Percentiles rank a stretch among this genome's conserved stretches.
Evolutionary conservation across 495 filamentous ascomycete species (phyloP).

Genomic region (Mytilinidion resinicola): DNA sequence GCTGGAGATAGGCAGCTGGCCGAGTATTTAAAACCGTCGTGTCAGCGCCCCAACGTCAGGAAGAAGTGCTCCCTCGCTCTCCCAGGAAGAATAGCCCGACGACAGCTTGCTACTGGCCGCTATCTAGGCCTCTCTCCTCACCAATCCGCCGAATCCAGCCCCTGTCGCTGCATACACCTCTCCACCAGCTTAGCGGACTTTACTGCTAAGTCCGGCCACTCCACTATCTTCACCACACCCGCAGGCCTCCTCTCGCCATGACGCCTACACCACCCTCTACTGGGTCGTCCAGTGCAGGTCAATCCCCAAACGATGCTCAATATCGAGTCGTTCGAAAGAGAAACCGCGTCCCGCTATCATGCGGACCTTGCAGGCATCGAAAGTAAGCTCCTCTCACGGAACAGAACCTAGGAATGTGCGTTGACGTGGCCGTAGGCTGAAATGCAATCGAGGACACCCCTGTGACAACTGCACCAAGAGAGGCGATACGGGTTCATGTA

Average conservation of each 20-base stretch:
- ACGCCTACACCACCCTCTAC: conserved; percentile 89
- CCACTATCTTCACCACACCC: conserved; percentile 3
- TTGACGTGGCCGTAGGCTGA: conserved; percentile 49
- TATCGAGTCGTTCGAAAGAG: conserved; percentile 88
- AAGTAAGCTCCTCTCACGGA: conserved; percentile 57
- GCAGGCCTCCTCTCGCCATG: conserved; percentile 45
- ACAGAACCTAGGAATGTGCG: too few relatives aligned
- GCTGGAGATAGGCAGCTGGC: conserved; percentile 25
- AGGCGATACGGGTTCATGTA: conserved; percentile 74
- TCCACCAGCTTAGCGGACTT: conserved; percentile 17
- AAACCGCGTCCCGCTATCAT: conserved; percentile 91
- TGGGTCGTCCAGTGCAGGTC: conserved; percentile 64
- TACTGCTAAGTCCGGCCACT: conserved; percentile 22
- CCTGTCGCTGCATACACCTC: conserved; percentile 1
- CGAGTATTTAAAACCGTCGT: conserved; percentile 26
- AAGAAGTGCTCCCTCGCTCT: conserved; percentile 11
- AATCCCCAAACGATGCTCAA: conserved; percentile 82
- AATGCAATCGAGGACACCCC: conserved; percentile 87
- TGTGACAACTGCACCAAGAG: conserved; percentile 96
- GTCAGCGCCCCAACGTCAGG: conserved; percentile 9
- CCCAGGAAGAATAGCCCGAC: too few relatives aligned
- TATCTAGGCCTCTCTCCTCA: conserved; percentile 4
- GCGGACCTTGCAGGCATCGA: conserved; percentile 85
- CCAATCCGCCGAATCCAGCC: conserved; percentile 4
- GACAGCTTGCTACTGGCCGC: background rate